Evolutionary conservation across 768 basidiomycete genomes (phyloP).

Genomic region (Chalciporus pseudorubinellus): DNA sequence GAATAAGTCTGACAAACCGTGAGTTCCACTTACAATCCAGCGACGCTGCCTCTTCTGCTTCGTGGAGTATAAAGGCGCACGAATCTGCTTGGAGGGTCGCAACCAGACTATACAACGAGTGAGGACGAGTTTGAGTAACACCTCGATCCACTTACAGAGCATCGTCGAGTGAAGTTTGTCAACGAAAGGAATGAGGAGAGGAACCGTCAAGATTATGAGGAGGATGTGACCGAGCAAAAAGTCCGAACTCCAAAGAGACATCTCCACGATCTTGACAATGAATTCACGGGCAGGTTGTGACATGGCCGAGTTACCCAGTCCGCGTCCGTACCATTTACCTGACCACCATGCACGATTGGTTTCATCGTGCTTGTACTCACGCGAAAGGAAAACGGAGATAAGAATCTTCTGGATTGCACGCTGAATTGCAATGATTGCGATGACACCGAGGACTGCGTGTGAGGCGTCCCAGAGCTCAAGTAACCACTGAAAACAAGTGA

Average conservation of each 20-base stretch:
- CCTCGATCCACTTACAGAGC: conserved; percentile 61
- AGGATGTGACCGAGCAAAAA: conserved; percentile 85
- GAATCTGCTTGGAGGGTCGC: conserved; percentile 90
- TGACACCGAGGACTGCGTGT: conserved; percentile 90
- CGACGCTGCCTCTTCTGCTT: conserved; percentile 91
- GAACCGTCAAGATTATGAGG: conserved; percentile 82
- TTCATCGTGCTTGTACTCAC: conserved; percentile 98
- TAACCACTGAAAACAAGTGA: conserved; percentile 67
- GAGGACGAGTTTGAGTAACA: not conserved
- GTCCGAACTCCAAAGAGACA: conserved; percentile 95
- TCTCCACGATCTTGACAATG: conserved; percentile 97
- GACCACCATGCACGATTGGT: conserved; percentile 99
- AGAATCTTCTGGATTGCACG: conserved; percentile 91
- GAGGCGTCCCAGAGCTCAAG: conserved; percentile 96
- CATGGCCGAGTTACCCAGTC: conserved; percentile 86
- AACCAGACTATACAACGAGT: conserved; percentile 72
- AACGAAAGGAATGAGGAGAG: conserved; percentile 80
- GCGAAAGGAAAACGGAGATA: conserved; percentile 90
- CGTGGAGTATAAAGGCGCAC: conserved; percentile 88
- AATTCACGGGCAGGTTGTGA: conserved; percentile 97
- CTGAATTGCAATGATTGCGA: conserved; percentile 87
- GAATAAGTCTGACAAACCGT: not conserved
- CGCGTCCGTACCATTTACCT: conserved; percentile 95
- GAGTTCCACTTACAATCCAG: conserved; percentile 66
- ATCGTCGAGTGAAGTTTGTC: conserved; percentile 91